These are phyloP conservation scores for Chrysochromulina tobinii DNA, from an alignment of 78 protist genomes.

Conservation along the genomic window DNA sequence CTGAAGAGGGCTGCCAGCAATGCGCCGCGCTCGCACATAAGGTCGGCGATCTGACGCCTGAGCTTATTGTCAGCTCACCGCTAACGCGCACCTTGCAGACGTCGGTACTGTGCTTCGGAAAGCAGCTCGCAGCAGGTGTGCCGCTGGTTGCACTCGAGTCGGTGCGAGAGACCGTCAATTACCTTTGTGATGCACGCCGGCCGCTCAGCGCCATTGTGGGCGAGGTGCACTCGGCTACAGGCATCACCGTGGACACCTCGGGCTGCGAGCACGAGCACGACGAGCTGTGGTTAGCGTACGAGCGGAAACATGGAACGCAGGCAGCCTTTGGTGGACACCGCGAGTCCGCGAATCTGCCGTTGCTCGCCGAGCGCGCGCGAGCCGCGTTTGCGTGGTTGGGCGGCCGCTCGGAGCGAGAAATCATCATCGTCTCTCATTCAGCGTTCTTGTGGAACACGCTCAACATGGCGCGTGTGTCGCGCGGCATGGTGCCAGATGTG, in stretches of 20 bases:
- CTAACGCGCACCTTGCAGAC: background rate
- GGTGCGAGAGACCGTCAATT: background rate
- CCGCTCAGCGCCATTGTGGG: background rate
- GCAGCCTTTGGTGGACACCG: background rate
- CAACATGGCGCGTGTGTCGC: too few relatives aligned
- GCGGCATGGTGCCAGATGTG: too few relatives aligned
- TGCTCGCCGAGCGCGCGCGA: background rate
- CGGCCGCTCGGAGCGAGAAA: background rate
- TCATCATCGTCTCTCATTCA: background rate
- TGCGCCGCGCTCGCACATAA: background rate
- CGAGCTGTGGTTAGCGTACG: background rate
- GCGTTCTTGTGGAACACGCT: too few relatives aligned
- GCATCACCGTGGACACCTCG: background rate
- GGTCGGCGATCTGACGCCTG: background rate
- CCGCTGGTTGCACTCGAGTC: background rate
- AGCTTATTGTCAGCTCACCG: background rate
- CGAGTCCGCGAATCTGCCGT: background rate
- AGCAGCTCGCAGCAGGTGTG: background rate
- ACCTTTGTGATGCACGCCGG: background rate
- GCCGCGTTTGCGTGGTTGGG: background rate
- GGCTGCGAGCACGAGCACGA: background rate
- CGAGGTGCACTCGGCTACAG: background rate
- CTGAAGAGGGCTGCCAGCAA: background rate
- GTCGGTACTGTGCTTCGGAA: background rate
- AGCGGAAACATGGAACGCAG: background rate